Percentiles rank a stretch among this genome's conserved stretches.
phyloP scores from a whole-genome alignment of 2,329 filamentous ascomycete species.

The Coniochaeta sp. region DNA sequence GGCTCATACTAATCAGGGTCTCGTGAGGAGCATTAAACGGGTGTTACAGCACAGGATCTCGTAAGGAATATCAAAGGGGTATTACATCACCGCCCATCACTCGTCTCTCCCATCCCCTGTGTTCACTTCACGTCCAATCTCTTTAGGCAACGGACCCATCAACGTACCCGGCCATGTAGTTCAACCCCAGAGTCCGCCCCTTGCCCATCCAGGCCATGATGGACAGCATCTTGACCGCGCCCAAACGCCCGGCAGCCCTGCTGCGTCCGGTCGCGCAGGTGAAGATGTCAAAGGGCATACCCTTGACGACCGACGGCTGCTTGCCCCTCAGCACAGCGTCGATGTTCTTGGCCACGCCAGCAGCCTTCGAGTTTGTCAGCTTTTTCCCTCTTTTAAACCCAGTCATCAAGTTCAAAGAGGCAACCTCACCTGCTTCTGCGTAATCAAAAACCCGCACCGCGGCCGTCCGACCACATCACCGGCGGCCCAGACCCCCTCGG shows the following conservation, averaged over 20 bases:
- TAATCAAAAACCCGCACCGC: slow-evolving; percentile 32
- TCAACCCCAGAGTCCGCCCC: slow-evolving; percentile 39
- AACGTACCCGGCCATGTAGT: slow-evolving; percentile 36
- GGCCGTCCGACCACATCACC: slow-evolving; percentile 47
- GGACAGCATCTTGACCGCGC: slow-evolving; percentile 40
- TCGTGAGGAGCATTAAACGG: not conserved
- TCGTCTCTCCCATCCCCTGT: not conserved
- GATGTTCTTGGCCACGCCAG: slow-evolving; percentile 46
- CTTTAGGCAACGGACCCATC: slow-evolving; percentile 35
- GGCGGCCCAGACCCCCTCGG: slow-evolving; percentile 41
- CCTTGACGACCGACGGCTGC: slow-evolving; percentile 34
- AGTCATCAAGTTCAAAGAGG: not conserved
- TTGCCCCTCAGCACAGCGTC: slow-evolving; percentile 38
- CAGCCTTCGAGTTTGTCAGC: slow-evolving; percentile 25
- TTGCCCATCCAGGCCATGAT: slow-evolving; percentile 43
- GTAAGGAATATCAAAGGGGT: not conserved
- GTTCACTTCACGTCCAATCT: not conserved
- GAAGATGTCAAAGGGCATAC: slow-evolving; percentile 39
- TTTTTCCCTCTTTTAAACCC: not conserved
- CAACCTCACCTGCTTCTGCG: slow-evolving; percentile 39
- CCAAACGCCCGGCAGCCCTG: slow-evolving; percentile 41
- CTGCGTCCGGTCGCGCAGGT: slow-evolving; percentile 41
- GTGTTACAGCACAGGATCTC: not conserved
- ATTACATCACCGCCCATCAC: not conserved
- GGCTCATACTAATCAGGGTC: not conserved